Base-by-base conservation (phyloP, 2,329 filamentous ascomycete species). In the Bipolaris victoriae region DNA sequence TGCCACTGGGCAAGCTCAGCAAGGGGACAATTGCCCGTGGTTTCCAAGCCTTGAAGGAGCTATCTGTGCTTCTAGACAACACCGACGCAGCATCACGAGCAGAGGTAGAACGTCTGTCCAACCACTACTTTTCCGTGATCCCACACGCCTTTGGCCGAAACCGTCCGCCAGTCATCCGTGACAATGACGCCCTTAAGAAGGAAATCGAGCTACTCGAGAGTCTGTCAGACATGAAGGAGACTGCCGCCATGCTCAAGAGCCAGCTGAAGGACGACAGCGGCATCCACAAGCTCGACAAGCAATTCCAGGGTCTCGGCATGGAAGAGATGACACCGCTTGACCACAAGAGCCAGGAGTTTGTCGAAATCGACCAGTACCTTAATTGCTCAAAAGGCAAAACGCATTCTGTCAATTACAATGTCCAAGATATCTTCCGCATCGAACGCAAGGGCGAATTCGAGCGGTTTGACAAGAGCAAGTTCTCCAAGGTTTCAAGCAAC, bases 1-100 rank as follows among this genome's bases (percentile, higher is more conserved):
- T 96, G 39, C 92, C 92, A 0, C 80, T 96, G 1, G 92, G 92
- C 4, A 96, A 95, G 72, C 83, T 96, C 22, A 91, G 90, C 80
- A 92, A 93, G 68, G 78, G 83, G 11, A 95, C 90, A 18, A 89
- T 96, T 63, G 84, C 82, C 26, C 83, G 84, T 13, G 92, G 92
- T 7, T 96, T 91, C 71, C 84, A 91, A 68, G 82, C 87, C 6
- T 81, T 97, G 51, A 94, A 95, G 69, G 85, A 91, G 37, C 81
- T 96, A 3, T 85, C 90, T 1, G 86, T 83, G 3, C 77, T 92
- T 3, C 76, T 94, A n/a, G 78, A 85, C 35, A 79, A 87, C 57
- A 77, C 80, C 0, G 67, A 70, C 3, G 72, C 85, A 0, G 84
- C 85, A 0, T 52, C 65, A 0, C 73, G 76, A 10, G 71, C 78